Evolutionary conservation across 2,329 filamentous ascomycete genomes (phyloP).

Genomic region (Xylariaceae sp.): DNA sequence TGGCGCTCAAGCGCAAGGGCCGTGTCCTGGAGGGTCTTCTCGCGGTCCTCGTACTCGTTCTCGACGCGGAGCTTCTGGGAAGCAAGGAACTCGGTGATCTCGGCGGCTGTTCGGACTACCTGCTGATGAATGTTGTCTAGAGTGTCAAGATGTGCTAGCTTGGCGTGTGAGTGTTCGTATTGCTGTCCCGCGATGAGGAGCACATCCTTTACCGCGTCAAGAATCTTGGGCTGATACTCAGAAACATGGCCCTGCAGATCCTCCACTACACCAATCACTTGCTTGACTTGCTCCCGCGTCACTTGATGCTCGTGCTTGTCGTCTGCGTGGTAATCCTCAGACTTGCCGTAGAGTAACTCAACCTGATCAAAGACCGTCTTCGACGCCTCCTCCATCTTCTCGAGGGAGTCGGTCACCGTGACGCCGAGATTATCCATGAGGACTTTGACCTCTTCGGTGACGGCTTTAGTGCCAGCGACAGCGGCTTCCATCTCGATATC

Average conservation of each 20-base stretch:
- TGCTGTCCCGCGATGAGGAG: constrained; percentile 76
- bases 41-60: constrained; percentile 72
- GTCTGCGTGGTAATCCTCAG: constrained; percentile 70
- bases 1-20: constrained; percentile 72
- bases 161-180: constrained; percentile 67
- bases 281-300: constrained; percentile 74
- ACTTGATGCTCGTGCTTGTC: constrained; percentile 74
- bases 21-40: constrained; percentile 74
- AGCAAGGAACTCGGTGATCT: constrained; percentile 77
- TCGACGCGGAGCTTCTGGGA: constrained; percentile 68
- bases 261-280: constrained; percentile 67
- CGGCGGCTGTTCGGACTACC: constrained; percentile 75
- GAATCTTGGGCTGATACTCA: constrained; percentile 83
- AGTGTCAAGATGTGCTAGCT: constrained; percentile 64
- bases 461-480: constrained; percentile 66
- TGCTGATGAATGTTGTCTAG: constrained; percentile 86
- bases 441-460: constrained; percentile 81
- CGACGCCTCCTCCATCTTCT: constrained; percentile 82
- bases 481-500: constrained; percentile 68
- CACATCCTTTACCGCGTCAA: constrained; percentile 82
- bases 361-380: constrained; percentile 80
- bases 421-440: constrained; percentile 80
- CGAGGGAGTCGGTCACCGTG: constrained; percentile 73
- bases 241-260: constrained; percentile 71
- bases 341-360: constrained; percentile 68